These are phyloP conservation scores for Tulasnella sp. DNA, from an alignment of 768 basidiomycete genomes.

Conservation along the genomic window DNA sequence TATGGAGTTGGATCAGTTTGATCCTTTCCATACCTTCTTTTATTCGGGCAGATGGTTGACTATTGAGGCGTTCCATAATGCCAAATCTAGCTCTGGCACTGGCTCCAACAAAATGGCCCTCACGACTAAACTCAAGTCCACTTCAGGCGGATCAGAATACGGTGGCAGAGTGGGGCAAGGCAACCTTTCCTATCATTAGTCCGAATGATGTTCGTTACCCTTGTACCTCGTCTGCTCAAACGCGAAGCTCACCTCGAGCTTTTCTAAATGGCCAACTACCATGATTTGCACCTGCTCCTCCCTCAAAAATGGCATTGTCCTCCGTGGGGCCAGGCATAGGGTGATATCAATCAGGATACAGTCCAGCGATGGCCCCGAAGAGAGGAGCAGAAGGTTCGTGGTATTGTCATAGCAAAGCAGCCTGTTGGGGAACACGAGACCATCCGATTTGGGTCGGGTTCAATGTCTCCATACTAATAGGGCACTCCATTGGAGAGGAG, in stretches of 20 bases:
- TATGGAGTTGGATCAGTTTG: neutral
- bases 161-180: neutral
- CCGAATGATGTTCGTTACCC: neutral
- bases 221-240: neutral
- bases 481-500: neutral
- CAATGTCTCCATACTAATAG: neutral
- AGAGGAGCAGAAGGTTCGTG: slow-evolving; percentile 12
- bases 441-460: neutral
- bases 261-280: slow-evolving; percentile 17
- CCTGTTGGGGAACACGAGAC: neutral
- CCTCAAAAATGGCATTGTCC: neutral
- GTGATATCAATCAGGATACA: slow-evolving; percentile 10
- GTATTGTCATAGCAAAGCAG: slow-evolving; percentile 19
- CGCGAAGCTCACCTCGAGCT: neutral
- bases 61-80: slow-evolving; percentile 16
- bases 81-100: slow-evolving; percentile 23
- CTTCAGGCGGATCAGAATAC: slow-evolving; percentile 17
- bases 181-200: neutral
- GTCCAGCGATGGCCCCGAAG: neutral
- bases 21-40: neutral
- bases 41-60: neutral
- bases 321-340: neutral
- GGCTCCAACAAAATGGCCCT: slow-evolving; percentile 15
- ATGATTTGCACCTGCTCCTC: slow-evolving; percentile 23
- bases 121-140: slow-evolving; percentile 1